A percentile compares a stretch with the other conserved stretches of the same genome.
Evolutionary conservation across 768 basidiomycete genomes (phyloP).

Genomic region (Leucocoprinus sp.): DNA sequence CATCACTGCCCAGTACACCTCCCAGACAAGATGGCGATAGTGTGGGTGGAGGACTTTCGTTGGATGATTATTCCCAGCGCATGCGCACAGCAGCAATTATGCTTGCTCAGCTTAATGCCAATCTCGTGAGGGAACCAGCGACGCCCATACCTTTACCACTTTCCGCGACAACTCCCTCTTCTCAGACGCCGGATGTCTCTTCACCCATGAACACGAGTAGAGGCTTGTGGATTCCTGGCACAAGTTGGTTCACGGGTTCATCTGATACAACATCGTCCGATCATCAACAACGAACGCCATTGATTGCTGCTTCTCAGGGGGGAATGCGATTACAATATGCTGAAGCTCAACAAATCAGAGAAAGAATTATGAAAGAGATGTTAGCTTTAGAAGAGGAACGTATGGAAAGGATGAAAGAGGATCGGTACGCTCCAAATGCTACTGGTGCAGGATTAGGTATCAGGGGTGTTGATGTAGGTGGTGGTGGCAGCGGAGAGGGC

Average conservation of each 20-base stretch:
- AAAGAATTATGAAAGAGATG: conserved; percentile 99
- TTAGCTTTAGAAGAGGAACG: conserved; percentile 92
- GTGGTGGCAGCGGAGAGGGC: conserved; percentile 30
- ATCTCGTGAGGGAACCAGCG: conserved; percentile 44
- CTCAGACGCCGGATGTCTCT: conserved; percentile 13
- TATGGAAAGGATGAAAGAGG: conserved; percentile 84
- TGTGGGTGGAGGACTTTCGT: conserved; percentile 39
- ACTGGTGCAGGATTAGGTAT: conserved; percentile 28
- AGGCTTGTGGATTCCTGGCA: conserved; percentile 45
- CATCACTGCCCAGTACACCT: neutral
- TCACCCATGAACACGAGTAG: conserved; percentile 10
- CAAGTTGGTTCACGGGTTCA: conserved; percentile 37
- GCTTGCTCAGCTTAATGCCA: conserved; percentile 93
- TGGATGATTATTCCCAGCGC: conserved; percentile 97
- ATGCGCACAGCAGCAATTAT: conserved; percentile 99
- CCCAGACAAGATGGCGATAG: conserved; percentile 12
- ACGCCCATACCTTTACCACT: conserved; percentile 4
- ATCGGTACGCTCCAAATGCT: conserved; percentile 62
- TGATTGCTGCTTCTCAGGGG: conserved; percentile 22
- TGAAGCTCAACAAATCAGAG: conserved; percentile 86
- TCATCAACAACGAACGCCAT: conserved; percentile 9
- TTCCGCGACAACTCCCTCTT: conserved; percentile 5
- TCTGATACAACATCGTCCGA: conserved; percentile 15
- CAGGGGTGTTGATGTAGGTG: conserved; percentile 4
- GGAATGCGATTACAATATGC: conserved; percentile 71